Evolutionary conservation across 1,284 basidiomycete species (phyloP).

Genomic region (Moesziomyces aphidis): DNA sequence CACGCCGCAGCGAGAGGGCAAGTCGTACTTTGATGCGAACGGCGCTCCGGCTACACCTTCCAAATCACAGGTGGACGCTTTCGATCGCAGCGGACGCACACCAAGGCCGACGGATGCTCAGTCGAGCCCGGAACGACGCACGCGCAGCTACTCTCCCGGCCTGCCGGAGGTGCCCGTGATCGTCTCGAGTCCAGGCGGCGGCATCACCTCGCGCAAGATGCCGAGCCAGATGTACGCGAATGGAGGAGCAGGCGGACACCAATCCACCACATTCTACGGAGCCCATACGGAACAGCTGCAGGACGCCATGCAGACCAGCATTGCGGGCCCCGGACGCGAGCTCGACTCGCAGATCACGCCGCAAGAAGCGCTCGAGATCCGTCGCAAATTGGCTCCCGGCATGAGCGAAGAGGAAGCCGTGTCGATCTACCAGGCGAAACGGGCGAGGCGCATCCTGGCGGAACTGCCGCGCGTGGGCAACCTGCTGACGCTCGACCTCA

Average conservation of each 20-base stretch:
- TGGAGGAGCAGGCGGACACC: slow-evolving; percentile 3
- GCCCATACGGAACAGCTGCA: slow-evolving; percentile 46
- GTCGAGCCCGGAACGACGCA: slow-evolving; percentile 19
- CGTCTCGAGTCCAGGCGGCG: slow-evolving; percentile 57
- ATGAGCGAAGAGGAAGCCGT: slow-evolving; percentile 53
- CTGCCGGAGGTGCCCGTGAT: slow-evolving; percentile 57
- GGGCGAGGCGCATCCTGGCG: slow-evolving; percentile 68
- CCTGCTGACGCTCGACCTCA: slow-evolving; percentile 87
- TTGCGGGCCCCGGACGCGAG: slow-evolving; percentile 27
- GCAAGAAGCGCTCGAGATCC: slow-evolving; percentile 32
- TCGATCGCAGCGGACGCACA: slow-evolving; percentile 18
- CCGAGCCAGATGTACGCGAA: slow-evolving; percentile 19
- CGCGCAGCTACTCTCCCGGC: slow-evolving; percentile 53
- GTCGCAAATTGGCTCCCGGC: slow-evolving; percentile 14
- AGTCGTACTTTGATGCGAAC: slow-evolving; percentile 31
- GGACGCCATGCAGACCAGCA: slow-evolving; percentile 44
- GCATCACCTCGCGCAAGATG: slow-evolving; percentile 56
- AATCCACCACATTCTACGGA: slow-evolving; percentile 30
- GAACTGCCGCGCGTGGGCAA: slow-evolving; percentile 84
- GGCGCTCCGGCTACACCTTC: not conserved
- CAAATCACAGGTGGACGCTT: not conserved
- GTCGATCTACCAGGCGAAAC: slow-evolving; percentile 49
- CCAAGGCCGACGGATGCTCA: slow-evolving; percentile 12
- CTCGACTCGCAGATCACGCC: slow-evolving; percentile 35
- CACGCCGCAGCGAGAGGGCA: slow-evolving; percentile 6